phyloP scores from a whole-genome alignment of 176 grass and related monocot species.

The Puya raimondii region DNA sequence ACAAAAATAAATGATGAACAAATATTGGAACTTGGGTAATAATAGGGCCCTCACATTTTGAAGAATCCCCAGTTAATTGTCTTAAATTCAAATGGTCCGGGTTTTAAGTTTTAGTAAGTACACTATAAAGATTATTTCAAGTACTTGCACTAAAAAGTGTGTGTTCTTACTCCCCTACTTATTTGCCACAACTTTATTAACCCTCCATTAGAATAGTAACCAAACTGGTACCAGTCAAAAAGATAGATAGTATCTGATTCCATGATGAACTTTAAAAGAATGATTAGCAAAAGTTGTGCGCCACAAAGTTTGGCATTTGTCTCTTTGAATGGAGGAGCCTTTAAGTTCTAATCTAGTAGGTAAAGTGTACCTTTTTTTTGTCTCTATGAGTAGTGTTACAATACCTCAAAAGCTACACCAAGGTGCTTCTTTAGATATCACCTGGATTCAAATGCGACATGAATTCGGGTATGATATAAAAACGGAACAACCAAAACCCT shows the following conservation, averaged over 20 bases:
- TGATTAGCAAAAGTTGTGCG: conserved; percentile 12
- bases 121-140: neutral
- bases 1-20: too few species aligned
- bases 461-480: too few species aligned
- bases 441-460: too few species aligned
- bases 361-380: conserved; percentile 3
- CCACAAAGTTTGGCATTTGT: conserved; percentile 27
- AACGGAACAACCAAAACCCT: too few species aligned
- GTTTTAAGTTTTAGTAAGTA: too few species aligned
- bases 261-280: conserved; percentile 30
- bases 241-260: conserved; percentile 54
- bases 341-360: conserved; percentile 6
- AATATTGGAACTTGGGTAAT: too few species aligned
- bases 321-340: conserved; percentile 7
- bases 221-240: conserved; percentile 26
- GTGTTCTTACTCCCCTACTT: conserved; percentile 9
- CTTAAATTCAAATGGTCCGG: too few species aligned
- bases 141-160: neutral
- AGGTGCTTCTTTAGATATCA: too few species aligned
- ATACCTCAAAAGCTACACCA: too few species aligned
- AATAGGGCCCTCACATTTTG: too few species aligned
- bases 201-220: conserved; percentile 10
- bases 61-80: too few species aligned
- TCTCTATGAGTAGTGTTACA: conserved; percentile 5
- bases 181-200: conserved; percentile 31